Conservation (phyloP, 495 filamentous ascomycete species). For the Chlorociboria aeruginascens region DNA sequence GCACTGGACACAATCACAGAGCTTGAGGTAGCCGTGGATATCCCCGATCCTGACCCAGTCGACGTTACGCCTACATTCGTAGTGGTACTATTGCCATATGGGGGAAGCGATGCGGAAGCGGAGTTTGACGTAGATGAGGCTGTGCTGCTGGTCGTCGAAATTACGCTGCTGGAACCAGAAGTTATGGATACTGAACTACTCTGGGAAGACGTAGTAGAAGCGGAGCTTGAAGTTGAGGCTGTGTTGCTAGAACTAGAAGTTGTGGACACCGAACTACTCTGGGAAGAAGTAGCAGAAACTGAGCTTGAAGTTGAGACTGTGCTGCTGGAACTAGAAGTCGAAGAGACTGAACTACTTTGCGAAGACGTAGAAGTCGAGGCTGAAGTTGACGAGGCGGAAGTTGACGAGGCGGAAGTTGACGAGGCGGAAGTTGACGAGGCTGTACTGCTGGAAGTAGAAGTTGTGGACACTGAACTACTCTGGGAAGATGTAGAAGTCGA, state of each 20-base stretch:
- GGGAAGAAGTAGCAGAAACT: background rate
- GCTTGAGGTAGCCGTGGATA: too few species aligned
- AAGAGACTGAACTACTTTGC: background rate
- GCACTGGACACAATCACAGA: too few species aligned
- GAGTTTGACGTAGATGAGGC: too few species aligned
- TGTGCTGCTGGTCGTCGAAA: background rate
- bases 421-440: background rate
- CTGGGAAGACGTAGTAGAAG: background rate
- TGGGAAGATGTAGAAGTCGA: background rate
- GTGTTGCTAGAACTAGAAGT: too few species aligned
- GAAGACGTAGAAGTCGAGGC: background rate
- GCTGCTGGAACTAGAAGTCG: conserved; percentile 1
- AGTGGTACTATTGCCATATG: background rate
- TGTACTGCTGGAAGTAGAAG: background rate
- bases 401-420: background rate
- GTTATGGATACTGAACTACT: too few species aligned
- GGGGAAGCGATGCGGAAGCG: background rate
- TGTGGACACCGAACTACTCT: background rate
- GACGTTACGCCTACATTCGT: too few species aligned
- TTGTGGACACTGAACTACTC: background rate
- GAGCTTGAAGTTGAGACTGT: background rate
- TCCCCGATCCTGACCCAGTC: too few species aligned
- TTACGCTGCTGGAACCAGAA: background rate
- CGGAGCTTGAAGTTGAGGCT: background rate
- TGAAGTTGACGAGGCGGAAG: background rate